Evolutionary conservation across 768 basidiomycete genomes (phyloP).

Genomic region (Termitomyces sp.): DNA sequence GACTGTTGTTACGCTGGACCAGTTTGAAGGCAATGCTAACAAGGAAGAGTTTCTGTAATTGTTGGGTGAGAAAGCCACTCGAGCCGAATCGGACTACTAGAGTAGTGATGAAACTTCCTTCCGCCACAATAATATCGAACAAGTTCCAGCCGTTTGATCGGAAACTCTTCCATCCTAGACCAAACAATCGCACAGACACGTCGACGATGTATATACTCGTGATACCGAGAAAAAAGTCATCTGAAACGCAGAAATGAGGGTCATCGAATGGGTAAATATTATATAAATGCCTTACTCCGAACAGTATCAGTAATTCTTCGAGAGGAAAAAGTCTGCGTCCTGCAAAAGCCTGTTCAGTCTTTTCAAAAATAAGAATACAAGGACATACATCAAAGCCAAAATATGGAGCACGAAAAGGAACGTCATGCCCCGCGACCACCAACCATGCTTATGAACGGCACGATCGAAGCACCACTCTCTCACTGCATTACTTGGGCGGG

Average conservation of each 20-base stretch:
- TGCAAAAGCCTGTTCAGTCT: constrained; percentile 24
- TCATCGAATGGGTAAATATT: neutral
- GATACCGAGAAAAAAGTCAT: constrained; percentile 71
- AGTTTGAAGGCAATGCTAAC: constrained; percentile 94
- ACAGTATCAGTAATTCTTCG: constrained; percentile 45
- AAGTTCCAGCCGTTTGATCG: constrained; percentile 92
- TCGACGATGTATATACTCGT: constrained; percentile 75
- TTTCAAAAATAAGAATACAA: neutral
- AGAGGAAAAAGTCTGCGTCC: constrained; percentile 76
- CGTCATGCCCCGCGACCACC: constrained; percentile 85
- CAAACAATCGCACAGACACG: constrained; percentile 71
- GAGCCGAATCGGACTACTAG: constrained; percentile 59
- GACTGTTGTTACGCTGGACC: constrained; percentile 78
- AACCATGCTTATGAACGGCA: constrained; percentile 88
- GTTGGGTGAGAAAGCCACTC: constrained; percentile 49
- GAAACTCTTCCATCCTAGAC: constrained; percentile 83
- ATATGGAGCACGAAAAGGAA: constrained; percentile 79
- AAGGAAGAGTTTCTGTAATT: constrained; percentile 87
- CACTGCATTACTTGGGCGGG: constrained; percentile 47
- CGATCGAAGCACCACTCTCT: constrained; percentile 90
- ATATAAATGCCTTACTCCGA: constrained; percentile 46
- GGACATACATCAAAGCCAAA: constrained; percentile 70
- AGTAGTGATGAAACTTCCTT: constrained; percentile 82
- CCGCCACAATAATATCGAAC: constrained; percentile 80
- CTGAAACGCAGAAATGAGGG: constrained; percentile 33